Evolutionary conservation across 805 yeast genomes (phyloP).

Genomic region (Wickerhamomyces tratensis): DNA sequence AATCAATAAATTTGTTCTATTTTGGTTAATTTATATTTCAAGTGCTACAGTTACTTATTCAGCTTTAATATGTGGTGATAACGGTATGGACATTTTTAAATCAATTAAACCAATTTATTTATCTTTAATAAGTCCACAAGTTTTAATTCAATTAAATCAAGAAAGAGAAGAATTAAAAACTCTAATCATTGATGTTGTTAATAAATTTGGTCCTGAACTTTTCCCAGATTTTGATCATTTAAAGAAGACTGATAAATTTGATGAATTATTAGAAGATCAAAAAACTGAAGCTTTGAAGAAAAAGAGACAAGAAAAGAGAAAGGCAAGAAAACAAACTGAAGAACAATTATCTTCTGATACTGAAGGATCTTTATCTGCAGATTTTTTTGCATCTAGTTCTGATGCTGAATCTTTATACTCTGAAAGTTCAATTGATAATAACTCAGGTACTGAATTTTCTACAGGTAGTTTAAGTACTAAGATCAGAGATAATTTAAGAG

Average conservation of each 20-base stretch:
- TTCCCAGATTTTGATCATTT: slow-evolving; percentile 72
- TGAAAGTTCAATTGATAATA: slow-evolving; percentile 16
- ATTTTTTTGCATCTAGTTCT: slow-evolving; percentile 35
- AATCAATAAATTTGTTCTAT: slow-evolving; percentile 20
- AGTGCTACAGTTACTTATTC: slow-evolving; percentile 75
- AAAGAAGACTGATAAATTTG: slow-evolving; percentile 13
- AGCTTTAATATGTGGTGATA: slow-evolving; percentile 88
- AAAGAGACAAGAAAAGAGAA: slow-evolving; percentile 23
- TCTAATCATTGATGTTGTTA: slow-evolving; percentile 72
- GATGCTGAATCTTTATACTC: slow-evolving; percentile 19
- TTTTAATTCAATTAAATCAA: slow-evolving; percentile 47
- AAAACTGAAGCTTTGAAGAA: slow-evolving; percentile 27
- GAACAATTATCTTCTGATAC: slow-evolving; percentile 19
- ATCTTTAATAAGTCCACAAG: slow-evolving; percentile 48
- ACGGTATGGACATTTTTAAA: slow-evolving; percentile 82
- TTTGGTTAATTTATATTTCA: slow-evolving; percentile 42
- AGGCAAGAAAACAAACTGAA: slow-evolving; percentile 8
- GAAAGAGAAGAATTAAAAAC: slow-evolving; percentile 53
- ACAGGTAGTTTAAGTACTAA: slow-evolving; percentile 15
- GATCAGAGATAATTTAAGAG: slow-evolving; percentile 19
- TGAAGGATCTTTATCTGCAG: slow-evolving; percentile 27
- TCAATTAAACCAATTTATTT: slow-evolving; percentile 74
- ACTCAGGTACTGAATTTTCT: slow-evolving; percentile 5
- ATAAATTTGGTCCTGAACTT: slow-evolving; percentile 72
- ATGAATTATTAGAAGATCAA: slow-evolving; percentile 24